phyloP scores from a whole-genome alignment of 176 grass and related monocot genomes.

The Aegilops umbellulata region DNA sequence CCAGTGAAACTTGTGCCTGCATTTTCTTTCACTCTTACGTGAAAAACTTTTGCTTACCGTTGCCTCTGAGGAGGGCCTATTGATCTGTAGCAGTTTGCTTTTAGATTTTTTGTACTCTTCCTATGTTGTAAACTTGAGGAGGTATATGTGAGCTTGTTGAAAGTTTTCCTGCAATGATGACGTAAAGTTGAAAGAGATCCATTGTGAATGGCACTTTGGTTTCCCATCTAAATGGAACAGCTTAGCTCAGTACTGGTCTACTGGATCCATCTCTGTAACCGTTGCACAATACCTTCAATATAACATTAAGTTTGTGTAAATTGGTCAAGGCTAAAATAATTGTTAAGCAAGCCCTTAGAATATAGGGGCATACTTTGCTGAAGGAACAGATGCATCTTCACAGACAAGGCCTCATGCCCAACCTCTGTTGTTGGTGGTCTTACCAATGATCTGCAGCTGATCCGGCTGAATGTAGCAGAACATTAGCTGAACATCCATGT shows the following conservation, averaged over 20 bases:
- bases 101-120: not conserved
- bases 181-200: constrained; percentile 1
- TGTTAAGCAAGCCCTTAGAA: not conserved
- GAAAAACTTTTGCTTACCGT: constrained; percentile 20
- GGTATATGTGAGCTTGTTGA: constrained; percentile 12
- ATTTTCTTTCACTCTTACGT: constrained; percentile 10
- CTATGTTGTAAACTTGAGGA: constrained; percentile 30
- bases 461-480: no score
- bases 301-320: constrained; percentile 1
- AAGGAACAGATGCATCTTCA: no score
- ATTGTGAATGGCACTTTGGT: not conserved
- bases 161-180: constrained; percentile 5
- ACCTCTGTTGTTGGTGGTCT: no score
- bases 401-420: no score
- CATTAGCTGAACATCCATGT: no score
- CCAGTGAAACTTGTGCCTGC: constrained; percentile 8
- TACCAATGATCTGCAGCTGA: no score
- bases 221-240: not conserved
- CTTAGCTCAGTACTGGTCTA: constrained; percentile 1
- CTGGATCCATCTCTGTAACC: not conserved
- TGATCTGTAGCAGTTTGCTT: constrained; percentile 8
- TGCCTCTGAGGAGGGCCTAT: constrained; percentile 12
- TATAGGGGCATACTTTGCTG: no score
- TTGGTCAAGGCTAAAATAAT: not conserved
- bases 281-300: not conserved